These are phyloP conservation scores for Rhododendron ovatum DNA, from an alignment of 148 eudicot species.

Conservation along the genomic window DNA sequence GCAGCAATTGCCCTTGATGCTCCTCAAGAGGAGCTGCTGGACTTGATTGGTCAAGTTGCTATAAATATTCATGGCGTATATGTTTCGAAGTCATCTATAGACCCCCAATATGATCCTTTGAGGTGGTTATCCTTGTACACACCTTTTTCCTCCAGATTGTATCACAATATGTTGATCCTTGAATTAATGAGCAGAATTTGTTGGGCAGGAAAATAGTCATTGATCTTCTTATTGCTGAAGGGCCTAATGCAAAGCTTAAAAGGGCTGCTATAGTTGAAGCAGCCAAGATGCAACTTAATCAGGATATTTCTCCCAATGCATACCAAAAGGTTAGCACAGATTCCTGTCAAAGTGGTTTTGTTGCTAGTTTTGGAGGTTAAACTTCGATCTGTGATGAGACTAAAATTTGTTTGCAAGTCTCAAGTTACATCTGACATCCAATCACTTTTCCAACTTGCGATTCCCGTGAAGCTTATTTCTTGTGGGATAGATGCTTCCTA, in stretches of 20 bases:
- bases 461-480: not conserved
- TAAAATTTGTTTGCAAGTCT: not conserved
- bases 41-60: slow-evolving; percentile 55
- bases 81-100: slow-evolving; percentile 61
- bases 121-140: slow-evolving; percentile 59
- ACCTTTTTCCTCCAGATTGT: not conserved
- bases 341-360: not conserved
- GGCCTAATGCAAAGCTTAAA: slow-evolving; percentile 72
- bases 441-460: not conserved
- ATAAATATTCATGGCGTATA: slow-evolving; percentile 61
- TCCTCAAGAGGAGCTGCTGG: slow-evolving; percentile 60
- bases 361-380: not conserved
- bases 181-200: slow-evolving; percentile 2
- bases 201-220: slow-evolving; percentile 60
- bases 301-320: slow-evolving; percentile 43
- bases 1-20: slow-evolving; percentile 59
- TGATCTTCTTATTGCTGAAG: slow-evolving; percentile 59
- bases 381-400: not conserved
- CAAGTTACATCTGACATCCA: not conserved
- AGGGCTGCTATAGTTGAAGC: slow-evolving; percentile 69
- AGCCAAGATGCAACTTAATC: slow-evolving; percentile 56
- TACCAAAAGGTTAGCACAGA: slow-evolving; percentile 56
- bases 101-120: slow-evolving; percentile 57
- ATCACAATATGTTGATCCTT: not conserved
- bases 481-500: not conserved